These are phyloP conservation scores for Penicillium sp. DNA, from an alignment of 2,329 filamentous ascomycete genomes.

Conservation along the genomic window DNA sequence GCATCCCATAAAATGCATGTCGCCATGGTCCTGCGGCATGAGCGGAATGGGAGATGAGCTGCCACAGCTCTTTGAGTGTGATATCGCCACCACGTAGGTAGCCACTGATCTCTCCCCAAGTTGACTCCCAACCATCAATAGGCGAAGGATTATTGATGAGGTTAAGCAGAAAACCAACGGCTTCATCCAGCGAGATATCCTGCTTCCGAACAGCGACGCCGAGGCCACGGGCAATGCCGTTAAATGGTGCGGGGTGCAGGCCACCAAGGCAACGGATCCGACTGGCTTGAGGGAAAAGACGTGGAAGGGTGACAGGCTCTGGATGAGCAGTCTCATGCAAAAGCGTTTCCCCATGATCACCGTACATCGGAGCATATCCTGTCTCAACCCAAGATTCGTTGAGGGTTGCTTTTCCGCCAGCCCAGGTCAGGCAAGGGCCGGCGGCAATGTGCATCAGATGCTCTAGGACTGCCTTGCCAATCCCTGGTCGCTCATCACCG, in stretches of 20 bases:
- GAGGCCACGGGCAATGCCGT: conserved; percentile 3
- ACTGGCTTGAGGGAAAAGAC: not conserved
- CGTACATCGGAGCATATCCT: not conserved
- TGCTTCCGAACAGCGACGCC: not conserved
- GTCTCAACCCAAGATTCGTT: not conserved
- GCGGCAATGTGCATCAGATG: not conserved
- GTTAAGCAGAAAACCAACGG: not conserved
- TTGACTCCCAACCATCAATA: not conserved
- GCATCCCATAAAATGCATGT: conserved; percentile 2
- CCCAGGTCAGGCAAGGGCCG: not conserved
- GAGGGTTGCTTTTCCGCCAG: not conserved
- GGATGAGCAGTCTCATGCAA: not conserved
- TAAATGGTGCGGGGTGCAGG: not conserved
- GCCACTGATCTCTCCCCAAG: not conserved
- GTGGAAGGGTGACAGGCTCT: not conserved
- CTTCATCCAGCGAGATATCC: not conserved
- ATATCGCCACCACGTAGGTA: conserved; percentile 1
- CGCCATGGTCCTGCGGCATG: not conserved
- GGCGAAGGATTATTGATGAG: not conserved
- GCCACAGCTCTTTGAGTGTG: conserved; percentile 1
- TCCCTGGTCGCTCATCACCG: not conserved
- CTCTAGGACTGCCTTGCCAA: not conserved
- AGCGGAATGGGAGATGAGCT: not conserved
- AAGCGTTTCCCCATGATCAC: not conserved
- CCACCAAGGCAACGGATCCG: not conserved